phyloP scores from a whole-genome alignment of 495 filamentous ascomycete species.

The Neurospora sp. region DNA sequence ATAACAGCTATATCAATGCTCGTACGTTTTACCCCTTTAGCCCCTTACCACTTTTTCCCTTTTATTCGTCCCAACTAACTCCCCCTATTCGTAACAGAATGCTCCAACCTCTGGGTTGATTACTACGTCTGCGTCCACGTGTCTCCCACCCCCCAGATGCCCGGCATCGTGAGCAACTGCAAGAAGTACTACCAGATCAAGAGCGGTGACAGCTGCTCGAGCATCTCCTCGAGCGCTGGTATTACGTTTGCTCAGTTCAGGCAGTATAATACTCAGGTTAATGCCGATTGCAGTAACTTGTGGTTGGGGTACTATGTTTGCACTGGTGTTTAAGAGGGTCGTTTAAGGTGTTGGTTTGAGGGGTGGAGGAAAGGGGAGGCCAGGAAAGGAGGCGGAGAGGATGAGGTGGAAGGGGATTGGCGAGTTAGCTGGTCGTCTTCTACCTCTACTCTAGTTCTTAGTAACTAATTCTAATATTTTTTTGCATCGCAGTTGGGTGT shows the following conservation, averaged over 20 bases:
- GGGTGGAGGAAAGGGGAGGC: background rate
- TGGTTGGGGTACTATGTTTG: conserved; percentile 12
- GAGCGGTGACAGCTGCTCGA: conserved; percentile 3
- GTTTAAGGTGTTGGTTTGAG: background rate
- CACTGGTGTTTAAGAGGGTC: background rate
- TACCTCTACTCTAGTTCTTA: too few species aligned
- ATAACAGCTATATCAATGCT: conserved; percentile 19
- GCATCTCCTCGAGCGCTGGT: conserved; percentile 2
- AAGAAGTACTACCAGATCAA: background rate
- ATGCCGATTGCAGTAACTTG: conserved; percentile 7
- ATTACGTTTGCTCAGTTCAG: conserved; percentile 14
- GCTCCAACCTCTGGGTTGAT: conserved; percentile 4
- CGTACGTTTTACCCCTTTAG: background rate
- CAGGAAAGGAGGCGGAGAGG: background rate
- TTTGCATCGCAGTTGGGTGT: background rate
- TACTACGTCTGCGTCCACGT: conserved; percentile 10
- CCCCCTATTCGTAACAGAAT: background rate
- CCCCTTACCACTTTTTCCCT: background rate
- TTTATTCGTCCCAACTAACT: background rate
- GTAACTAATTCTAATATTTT: background rate
- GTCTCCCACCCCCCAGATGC: background rate
- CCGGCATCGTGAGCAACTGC: background rate
- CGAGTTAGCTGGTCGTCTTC: too few species aligned
- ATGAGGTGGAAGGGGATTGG: background rate
- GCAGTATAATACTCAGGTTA: conserved; percentile 10